Evolutionary conservation across 805 yeast genomes (phyloP).

Genomic region (Candida maesae): DNA sequence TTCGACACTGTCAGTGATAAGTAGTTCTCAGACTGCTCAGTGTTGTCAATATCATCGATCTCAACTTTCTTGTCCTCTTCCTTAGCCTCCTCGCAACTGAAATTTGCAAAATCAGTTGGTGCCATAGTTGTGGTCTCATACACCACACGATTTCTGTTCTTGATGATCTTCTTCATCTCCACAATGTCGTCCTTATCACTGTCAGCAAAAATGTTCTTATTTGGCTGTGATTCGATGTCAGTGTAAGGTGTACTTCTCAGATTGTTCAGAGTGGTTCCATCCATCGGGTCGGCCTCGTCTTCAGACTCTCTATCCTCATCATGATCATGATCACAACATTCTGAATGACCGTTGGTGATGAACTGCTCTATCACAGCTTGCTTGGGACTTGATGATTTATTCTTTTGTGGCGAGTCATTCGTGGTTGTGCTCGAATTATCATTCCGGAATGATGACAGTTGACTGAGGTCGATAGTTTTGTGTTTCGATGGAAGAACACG

Average conservation of each 20-base stretch:
- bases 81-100: not conserved
- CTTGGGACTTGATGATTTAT: not conserved
- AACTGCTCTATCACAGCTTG: not conserved
- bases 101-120: conserved; percentile 7
- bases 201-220: not conserved
- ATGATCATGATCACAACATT: conserved; percentile 8
- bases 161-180: conserved; percentile 14
- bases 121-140: conserved; percentile 9
- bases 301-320: conserved; percentile 1
- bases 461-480: conserved; percentile 1
- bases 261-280: not conserved
- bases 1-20: conserved; percentile 63
- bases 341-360: not conserved
- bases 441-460: conserved; percentile 17
- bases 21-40: conserved; percentile 50
- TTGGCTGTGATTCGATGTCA: conserved; percentile 1
- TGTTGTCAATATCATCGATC: conserved; percentile 42
- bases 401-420: not conserved
- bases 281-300: not conserved
- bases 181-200: conserved; percentile 5
- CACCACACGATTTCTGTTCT: conserved; percentile 6
- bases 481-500: no score
- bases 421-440: not conserved
- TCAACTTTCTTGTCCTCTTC: not conserved
- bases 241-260: conserved; percentile 6